A percentile compares a stretch with the other conserved stretches of the same genome.
These are phyloP conservation scores for Penicillium concentricum DNA, from an alignment of 2,329 filamentous ascomycete species.

Conservation along the genomic window DNA sequence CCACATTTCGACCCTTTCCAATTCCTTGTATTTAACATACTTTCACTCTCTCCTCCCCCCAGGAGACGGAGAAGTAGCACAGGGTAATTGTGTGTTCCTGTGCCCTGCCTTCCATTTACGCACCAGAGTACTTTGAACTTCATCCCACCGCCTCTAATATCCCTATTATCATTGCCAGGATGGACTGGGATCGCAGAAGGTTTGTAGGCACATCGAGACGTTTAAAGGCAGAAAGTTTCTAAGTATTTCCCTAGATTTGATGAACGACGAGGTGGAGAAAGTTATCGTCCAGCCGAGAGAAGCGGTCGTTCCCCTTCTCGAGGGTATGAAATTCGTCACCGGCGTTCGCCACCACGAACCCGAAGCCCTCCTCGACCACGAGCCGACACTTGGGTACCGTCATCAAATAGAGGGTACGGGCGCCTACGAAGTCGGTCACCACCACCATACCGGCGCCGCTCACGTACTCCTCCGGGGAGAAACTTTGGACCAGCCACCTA, in stretches of 20 bases:
- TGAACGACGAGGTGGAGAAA: constrained; percentile 44
- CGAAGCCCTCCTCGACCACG: constrained; percentile 39
- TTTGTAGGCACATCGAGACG: constrained; percentile 22
- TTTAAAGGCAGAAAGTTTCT: constrained; percentile 3
- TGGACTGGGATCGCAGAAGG: constrained; percentile 48
- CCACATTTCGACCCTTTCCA: background rate
- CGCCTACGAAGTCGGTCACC: constrained; percentile 47
- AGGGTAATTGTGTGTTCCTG: background rate
- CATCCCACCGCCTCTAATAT: background rate
- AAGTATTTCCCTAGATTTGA: constrained; percentile 33
- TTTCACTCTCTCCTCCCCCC: background rate
- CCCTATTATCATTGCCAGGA: constrained; percentile 10
- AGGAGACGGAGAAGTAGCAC: background rate
- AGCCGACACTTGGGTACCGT: constrained; percentile 45
- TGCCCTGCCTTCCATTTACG: background rate
- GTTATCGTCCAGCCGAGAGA: constrained; percentile 42
- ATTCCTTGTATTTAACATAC: background rate
- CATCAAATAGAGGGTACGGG: constrained; percentile 32
- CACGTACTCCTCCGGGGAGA: constrained; percentile 42
- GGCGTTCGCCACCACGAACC: constrained; percentile 39
- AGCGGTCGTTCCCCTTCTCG: constrained; percentile 35
- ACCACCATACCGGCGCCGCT: constrained; percentile 40
- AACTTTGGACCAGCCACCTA: constrained; percentile 34
- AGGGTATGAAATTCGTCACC: constrained; percentile 33
- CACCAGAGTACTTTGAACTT: background rate